Evolutionary conservation across 2,329 filamentous ascomycete genomes (phyloP).

Genomic region (Aspergillus ochraceoroseus): DNA sequence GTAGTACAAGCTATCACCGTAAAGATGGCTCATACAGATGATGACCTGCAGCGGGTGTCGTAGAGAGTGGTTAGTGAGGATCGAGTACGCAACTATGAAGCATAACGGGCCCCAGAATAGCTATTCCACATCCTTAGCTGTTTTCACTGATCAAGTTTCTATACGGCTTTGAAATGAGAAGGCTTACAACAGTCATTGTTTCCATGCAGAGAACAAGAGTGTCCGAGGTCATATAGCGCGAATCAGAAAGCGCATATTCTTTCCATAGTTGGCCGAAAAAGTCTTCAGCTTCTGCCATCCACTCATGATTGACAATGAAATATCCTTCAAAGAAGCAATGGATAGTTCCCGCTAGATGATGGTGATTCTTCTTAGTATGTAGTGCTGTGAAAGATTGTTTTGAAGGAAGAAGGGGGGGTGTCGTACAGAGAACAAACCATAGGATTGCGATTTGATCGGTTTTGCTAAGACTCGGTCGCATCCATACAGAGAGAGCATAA

Average conservation of each 20-base stretch:
- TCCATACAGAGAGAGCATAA: conserved; percentile 50
- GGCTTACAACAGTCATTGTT: conserved; percentile 64
- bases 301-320: conserved; percentile 65
- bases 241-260: conserved; percentile 83
- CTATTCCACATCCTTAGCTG: too few species aligned
- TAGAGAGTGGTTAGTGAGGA: conserved; percentile 52
- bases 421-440: conserved; percentile 69
- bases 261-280: conserved; percentile 87
- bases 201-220: conserved; percentile 85
- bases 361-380: conserved; percentile 6
- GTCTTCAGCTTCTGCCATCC: conserved; percentile 62
- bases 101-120: conserved; percentile 59
- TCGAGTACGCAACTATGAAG: conserved; percentile 53
- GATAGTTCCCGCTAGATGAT: conserved; percentile 46
- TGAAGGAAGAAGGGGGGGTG: neutral
- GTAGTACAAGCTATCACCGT: conserved; percentile 61
- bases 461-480: conserved; percentile 50
- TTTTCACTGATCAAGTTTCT: too few species aligned
- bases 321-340: conserved; percentile 85
- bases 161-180: neutral
- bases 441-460: conserved; percentile 58
- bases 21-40: conserved; percentile 60
- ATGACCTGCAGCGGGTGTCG: conserved; percentile 57
- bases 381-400: neutral
- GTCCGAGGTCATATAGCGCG: conserved; percentile 75